phyloP scores from a whole-genome alignment of 2,329 filamentous ascomycete genomes.

The Fusarium neocosmosporiellum region DNA sequence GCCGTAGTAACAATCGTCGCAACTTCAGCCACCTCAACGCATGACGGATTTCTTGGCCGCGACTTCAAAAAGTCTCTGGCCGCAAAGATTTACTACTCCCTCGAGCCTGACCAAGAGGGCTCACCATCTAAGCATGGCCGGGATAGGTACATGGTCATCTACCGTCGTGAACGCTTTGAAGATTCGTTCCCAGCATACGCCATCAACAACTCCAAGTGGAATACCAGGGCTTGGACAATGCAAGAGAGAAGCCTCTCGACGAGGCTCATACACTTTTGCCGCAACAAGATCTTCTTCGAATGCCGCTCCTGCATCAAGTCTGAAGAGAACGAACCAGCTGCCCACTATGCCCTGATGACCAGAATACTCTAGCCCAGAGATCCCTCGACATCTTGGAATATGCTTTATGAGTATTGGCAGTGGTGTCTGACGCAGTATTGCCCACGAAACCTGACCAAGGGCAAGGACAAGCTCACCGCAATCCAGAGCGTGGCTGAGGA shows the following conservation, averaged over 20 bases:
- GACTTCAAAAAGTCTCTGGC: neutral
- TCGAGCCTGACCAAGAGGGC: neutral
- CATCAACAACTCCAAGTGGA: neutral
- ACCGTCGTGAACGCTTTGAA: neutral
- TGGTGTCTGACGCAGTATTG: neutral
- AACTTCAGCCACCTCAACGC: neutral
- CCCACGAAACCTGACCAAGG: neutral
- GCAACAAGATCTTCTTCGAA: conserved; percentile 3
- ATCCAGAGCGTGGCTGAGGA: neutral
- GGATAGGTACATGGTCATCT: neutral
- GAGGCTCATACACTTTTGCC: neutral
- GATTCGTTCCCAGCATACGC: neutral
- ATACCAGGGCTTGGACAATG: neutral
- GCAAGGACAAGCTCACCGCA: neutral
- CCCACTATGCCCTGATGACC: neutral
- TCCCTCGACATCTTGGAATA: neutral
- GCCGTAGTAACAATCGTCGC: neutral
- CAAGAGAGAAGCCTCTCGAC: neutral
- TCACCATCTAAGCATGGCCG: neutral
- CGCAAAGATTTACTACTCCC: neutral
- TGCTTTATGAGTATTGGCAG: neutral
- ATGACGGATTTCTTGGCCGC: neutral
- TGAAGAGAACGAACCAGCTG: neutral
- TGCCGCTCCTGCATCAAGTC: neutral
- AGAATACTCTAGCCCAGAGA: neutral